Percentiles rank a stretch among this genome's conserved stretches.
Conservation (phyloP, 371 early-diverging fungal species). For the Rhizopus delemar region DNA sequence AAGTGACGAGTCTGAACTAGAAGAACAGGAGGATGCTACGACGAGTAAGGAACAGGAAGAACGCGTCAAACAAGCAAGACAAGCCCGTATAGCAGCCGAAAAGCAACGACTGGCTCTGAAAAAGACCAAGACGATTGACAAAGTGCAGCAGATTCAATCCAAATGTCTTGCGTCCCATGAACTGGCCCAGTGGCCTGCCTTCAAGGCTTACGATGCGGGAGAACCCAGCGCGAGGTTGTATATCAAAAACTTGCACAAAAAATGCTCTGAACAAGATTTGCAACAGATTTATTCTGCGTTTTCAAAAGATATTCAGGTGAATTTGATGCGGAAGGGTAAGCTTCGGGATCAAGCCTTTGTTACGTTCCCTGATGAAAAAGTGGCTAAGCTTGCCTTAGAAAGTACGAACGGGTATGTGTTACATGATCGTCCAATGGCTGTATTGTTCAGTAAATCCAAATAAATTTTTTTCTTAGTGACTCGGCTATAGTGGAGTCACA, state of each 20-base stretch:
- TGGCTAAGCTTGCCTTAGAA: conserved; percentile 35
- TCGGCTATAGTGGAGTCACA: background rate
- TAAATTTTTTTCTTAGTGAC: background rate
- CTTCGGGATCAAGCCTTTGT: conserved; percentile 49
- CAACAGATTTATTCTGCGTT: conserved; percentile 31
- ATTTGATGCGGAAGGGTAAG: conserved; percentile 39
- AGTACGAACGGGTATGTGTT: conserved; percentile 35
- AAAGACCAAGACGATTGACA: background rate
- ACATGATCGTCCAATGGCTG: conserved; percentile 37
- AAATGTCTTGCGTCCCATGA: conserved; percentile 23
- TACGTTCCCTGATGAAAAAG: conserved; percentile 18
- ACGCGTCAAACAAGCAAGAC: conserved; percentile 23
- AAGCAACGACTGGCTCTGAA: conserved; percentile 24
- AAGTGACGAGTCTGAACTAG: conserved; percentile 61
- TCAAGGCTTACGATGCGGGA: conserved; percentile 36
- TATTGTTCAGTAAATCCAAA: conserved; percentile 20
- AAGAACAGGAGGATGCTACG: conserved; percentile 27
- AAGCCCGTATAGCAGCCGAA: conserved; percentile 25
- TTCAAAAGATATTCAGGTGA: conserved; percentile 20
- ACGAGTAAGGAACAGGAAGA: conserved; percentile 22
- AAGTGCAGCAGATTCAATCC: conserved; percentile 4
- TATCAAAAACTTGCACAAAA: conserved; percentile 44
- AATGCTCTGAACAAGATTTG: conserved; percentile 34
- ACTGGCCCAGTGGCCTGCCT: conserved; percentile 27
- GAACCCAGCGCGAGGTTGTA: conserved; percentile 30